Conservation (phyloP, 1,284 basidiomycete species). For the Cerrena zonata region DNA sequence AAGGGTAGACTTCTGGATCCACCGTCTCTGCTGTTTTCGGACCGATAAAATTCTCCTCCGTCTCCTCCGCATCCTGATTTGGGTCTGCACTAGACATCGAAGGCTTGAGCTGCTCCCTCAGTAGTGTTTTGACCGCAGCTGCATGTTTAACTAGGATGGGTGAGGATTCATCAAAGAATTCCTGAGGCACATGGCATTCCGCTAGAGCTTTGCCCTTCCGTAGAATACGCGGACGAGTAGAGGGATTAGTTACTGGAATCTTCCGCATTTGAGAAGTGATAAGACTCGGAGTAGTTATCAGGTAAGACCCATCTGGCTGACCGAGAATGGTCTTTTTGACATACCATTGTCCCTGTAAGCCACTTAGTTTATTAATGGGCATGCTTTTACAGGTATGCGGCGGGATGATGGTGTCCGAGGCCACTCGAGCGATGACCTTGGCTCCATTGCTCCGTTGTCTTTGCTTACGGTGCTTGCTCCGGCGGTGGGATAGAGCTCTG, state of each 20-base stretch:
- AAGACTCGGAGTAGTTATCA: not conserved
- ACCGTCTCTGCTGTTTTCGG: conserved; percentile 6
- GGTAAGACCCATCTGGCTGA: not conserved
- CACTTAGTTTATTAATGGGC: too few species aligned
- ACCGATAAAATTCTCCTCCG: too few species aligned
- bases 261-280: not conserved
- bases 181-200: not conserved
- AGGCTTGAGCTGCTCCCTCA: too few species aligned
- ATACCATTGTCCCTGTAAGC: not conserved
- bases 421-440: too few species aligned
- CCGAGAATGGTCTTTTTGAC: conserved; percentile 1
- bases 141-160: conserved; percentile 9
- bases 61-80: too few species aligned
- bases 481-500: not conserved
- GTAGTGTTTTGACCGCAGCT: conserved; percentile 25
- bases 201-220: not conserved
- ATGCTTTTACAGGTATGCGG: too few species aligned
- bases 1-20: not conserved
- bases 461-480: not conserved
- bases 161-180: not conserved
- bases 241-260: conserved; percentile 1
- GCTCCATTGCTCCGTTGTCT: too few species aligned
- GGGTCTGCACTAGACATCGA: too few species aligned
- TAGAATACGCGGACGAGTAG: not conserved
- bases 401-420: too few species aligned